Evolutionary conservation across 768 basidiomycete genomes (phyloP), one percentile per base, ranked within the genome.

Genomic region (Leccinellum rugosiceps): DNA sequence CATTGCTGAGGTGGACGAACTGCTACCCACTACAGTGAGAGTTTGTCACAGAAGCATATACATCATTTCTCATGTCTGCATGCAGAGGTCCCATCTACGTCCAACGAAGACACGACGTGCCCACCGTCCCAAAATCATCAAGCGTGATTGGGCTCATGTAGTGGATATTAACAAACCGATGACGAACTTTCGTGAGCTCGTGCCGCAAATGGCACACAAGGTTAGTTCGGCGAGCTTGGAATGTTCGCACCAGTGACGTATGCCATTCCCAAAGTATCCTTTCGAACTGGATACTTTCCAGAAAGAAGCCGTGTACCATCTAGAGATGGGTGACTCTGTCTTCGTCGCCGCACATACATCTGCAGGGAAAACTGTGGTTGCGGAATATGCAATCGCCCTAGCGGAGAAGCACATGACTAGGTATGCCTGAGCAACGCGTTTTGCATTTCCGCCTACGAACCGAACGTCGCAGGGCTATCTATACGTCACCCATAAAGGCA

Each of bases 291-390:
- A 99, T 72, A 95, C 88, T 0, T 99, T 98, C 77, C 97, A 99
- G 73, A 98, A 98, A 71, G 94, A 98, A 70, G 97, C 97, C 1
- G 92, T 98, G 7, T 97, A 97, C 73, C 94, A 97, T 73, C 80
- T 99, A 17, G 97, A 99, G 72, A 85, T 91, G 79, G 97, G 95
- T 9, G 92, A 99, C 63, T 96, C 94, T 13, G 96, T 99, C 17
- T 99, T 99, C 70, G 95, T 99, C n/a, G 97, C 97, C 14, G 97
- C 97, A 6, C 97, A 99, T 74, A 99, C 97, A 4, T 95, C 92
- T n/a, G 97, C 97, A 15, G 97, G 97, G 32, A 99, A 99, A 75
- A 99, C 97, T 2, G 97, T 98, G 17, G 97, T 99, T 8, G 97
- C 97, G 0, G 97, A 99, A 68, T 99, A 98, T 72, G 97, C 97